Evolutionary conservation across 140 eudicot species (phyloP).

Genomic region (Oenanthe javanica): DNA sequence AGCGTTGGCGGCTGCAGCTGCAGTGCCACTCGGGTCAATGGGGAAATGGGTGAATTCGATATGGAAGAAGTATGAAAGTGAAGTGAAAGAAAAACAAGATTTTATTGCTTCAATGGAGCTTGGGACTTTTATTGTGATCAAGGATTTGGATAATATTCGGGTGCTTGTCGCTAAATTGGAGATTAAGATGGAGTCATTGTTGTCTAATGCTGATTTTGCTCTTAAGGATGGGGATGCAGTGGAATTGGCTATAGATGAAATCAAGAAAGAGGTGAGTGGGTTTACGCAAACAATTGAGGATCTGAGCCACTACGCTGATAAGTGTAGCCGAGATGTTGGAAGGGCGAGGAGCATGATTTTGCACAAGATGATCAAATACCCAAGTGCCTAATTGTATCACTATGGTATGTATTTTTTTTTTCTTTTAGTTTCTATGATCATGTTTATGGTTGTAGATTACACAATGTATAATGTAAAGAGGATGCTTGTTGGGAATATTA

Average conservation of each 20-base stretch:
- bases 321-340: conserved; percentile 62
- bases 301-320: conserved; percentile 52
- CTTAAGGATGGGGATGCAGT: conserved; percentile 49
- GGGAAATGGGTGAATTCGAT: conserved; percentile 82
- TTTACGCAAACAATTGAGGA: conserved; percentile 57
- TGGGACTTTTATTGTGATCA: conserved; percentile 54
- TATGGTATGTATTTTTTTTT: conserved; percentile 20
- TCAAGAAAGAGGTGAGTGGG: conserved; percentile 44
- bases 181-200: conserved; percentile 55
- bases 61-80: conserved; percentile 69
- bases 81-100: conserved; percentile 52
- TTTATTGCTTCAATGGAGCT: conserved; percentile 52
- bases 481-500: no score
- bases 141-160: conserved; percentile 65
- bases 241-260: conserved; percentile 59
- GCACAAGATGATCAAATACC: conserved; percentile 63
- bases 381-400: conserved; percentile 31
- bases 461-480: not conserved
- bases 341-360: conserved; percentile 65
- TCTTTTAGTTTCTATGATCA: not conserved
- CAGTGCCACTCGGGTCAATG: conserved; percentile 78
- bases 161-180: conserved; percentile 55
- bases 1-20: conserved; percentile 81
- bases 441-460: not conserved
- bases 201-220: conserved; percentile 60